A percentile compares a stretch with the other conserved stretches of the same genome.
These are phyloP conservation scores for Phaeomoniella chlamydospora DNA, from an alignment of 2,329 filamentous ascomycete species.

Conservation along the genomic window DNA sequence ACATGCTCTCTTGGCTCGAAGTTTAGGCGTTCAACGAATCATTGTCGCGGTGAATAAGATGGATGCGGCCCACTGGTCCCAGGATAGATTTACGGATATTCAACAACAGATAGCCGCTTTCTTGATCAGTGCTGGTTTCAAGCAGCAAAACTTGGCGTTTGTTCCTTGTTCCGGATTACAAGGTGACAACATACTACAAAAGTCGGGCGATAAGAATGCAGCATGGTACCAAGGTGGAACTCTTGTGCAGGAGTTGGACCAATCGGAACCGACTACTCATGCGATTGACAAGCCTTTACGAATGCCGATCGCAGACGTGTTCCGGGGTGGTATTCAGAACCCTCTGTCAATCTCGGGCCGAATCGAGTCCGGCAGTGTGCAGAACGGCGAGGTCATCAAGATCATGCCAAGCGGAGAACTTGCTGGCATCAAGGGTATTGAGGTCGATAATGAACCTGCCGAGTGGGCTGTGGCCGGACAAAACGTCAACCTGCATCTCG, in stretches of 20 bases:
- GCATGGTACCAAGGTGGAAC: constrained; percentile 72
- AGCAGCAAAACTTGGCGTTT: constrained; percentile 66
- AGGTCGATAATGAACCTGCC: constrained; percentile 52
- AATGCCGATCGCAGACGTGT: constrained; percentile 78
- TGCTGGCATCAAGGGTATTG: constrained; percentile 67
- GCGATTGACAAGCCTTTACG: constrained; percentile 67
- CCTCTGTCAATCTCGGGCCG: constrained; percentile 76
- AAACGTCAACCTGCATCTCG: constrained; percentile 69
- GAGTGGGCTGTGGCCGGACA: constrained; percentile 93
- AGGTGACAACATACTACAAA: constrained; percentile 68
- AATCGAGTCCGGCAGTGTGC: constrained; percentile 69
- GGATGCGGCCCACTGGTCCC: constrained; percentile 71
- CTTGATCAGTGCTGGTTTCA: constrained; percentile 67
- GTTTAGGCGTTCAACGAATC: constrained; percentile 76
- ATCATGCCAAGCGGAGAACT: constrained; percentile 71
- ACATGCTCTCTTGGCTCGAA: constrained; percentile 77
- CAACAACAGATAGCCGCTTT: constrained; percentile 71
- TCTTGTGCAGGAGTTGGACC: constrained; percentile 71
- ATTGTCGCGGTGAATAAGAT: constrained; percentile 94
- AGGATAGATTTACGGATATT: constrained; percentile 74
- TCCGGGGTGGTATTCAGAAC: constrained; percentile 62
- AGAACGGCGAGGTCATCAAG: constrained; percentile 67
- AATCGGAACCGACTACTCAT: constrained; percentile 53
- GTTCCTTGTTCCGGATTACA: constrained; percentile 80
- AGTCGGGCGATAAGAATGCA: constrained; percentile 23